Base-by-base conservation (phyloP, 345 rosid species). In the Mallotus nudiflorus region DNA sequence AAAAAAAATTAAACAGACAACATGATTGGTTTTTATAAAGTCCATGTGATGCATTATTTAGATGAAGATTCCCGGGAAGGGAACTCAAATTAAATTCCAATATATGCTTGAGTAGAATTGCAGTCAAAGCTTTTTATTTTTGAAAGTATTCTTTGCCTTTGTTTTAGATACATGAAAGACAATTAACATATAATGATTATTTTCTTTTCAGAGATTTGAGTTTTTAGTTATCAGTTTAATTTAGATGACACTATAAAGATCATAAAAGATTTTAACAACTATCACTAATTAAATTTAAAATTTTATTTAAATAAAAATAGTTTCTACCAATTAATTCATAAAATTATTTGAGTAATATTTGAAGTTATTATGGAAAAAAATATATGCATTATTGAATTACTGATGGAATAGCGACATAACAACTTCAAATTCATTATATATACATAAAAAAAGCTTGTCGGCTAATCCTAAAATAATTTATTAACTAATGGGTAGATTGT, bases 1-100 rank as follows among this genome's bases (percentile, higher is more conserved):
- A 37, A 46, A 12, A 22, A 46, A 65, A 22, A 8, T 44, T 45
- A 51, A 66, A 57, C 20, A 46, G 75, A 12, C 75, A 55, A n/a
- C 48, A 55, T 46, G 51, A 72, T 33, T 52, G 40, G 56, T 48
- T 56, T 19, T 42, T 35, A 33, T 33, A 16, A 12, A 63, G 62
- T 29, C 68, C 69, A 15, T 56, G 75, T 57, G 28, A 53, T 71
- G 69, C 63, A 64, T 14, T 72, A 29, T 63, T 37, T 54, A 16
- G 27, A 63, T 10, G 65, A 57, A 72, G 57, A 64, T 44, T 64
- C 65, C 65, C 15, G 33, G 64, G 63, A 25, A 19, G 33, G 55
- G 39, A 65, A 45, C 45, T 24, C 22, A 63, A 35, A 64, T n/a
- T n/a, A n/a, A n/a, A n/a, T n/a, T 28, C 22, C 33, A 49, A 53